Evolutionary conservation across 2,329 filamentous ascomycete genomes (phyloP), one percentile per base, ranked within the genome.

Genomic region (Pestalotiopsis fici): DNA sequence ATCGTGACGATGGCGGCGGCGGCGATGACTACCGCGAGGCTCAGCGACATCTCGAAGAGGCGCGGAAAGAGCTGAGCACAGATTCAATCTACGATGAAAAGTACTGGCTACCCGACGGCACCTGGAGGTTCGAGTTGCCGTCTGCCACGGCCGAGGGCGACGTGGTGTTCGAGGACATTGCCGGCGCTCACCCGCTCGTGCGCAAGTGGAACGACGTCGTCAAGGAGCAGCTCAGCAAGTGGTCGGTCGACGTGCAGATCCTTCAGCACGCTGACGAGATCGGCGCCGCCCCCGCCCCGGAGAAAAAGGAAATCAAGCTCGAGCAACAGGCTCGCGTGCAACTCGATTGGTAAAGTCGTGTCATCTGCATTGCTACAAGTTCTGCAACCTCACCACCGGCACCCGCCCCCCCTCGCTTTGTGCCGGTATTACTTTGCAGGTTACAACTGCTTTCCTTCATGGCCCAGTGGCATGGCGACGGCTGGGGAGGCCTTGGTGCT

Each of bases 21-120:
- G 57, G 28, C 27, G 39, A 71, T 66, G 59, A 66, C 65, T 60
- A 69, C 39, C 70, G 69, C 31, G 73, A 75, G 37, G 70, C 79
- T 7, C 70, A 73, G 12, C 63, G 62, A 18, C 73, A 88, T 28
- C 74, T 87, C 1, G 75, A 74, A 1, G 79, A 83, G 47, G 92
- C 91, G 2, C 80, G 82, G 15, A 78, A 78, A 50, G 91, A 93
- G 62, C 78, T 96, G 64, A 83, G 83, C 54, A 85, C 90, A 15
- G 83, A 86, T 73, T 82, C 80, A 57, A 81, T 97, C 31, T 93
- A 95, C 77, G 86, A 84, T 1, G 74, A 81, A 23, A 83, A 88
- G n/a, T 94, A 86, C 78, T 93, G 93, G 83, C 86, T 87, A 3
- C 80, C 85, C 12, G 91, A 93, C 74, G 93, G 92, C 0, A 87